Evolutionary conservation across 2,329 filamentous ascomycete genomes (phyloP), one percentile per base, ranked within the genome.

Genomic region (Rutstroemia sp.): DNA sequence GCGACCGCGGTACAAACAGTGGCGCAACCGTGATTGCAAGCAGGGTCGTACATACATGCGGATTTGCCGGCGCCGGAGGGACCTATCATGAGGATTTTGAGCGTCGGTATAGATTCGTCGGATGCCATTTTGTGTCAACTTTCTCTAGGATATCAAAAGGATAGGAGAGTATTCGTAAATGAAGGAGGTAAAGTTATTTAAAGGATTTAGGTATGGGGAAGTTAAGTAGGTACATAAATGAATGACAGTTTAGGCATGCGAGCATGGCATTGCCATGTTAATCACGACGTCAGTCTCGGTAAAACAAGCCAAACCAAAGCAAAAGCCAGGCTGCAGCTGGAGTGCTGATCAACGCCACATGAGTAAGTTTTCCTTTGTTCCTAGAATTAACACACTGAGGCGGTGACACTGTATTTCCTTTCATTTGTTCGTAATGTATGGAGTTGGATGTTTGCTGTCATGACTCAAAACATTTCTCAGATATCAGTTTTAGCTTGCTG

Each of bases 51-150:
- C 37, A 6, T 59, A 54, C 78, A 70, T 52, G 78, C 78, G 42
- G 77, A 79, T 69, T 82, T 81, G 42, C 79, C 79, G 17, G 76
- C 78, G 57, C 78, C 78, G 23, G 77, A 80, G 10, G 78, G 77
- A 12, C 79, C 79, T 67, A 81, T 78, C 63, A 81, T 73, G 53
- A 81, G 68, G 44, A 81, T 72, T 69, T 81, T 81, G 60, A 81
- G 72, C 9, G 75, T 74, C 23, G 75, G 75, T 25, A 78, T 67
- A 19, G 72, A 67, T 59, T 77, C 74, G 61, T 78, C 74, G 42
- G 75, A 76, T 44, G 73, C 70, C 72, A 76, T 75, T 27, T 53
- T 60, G 56, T 58, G 14, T 30, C 16, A n/a, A 45, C 3, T 21
- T 37, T 5, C 34, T 38, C 23, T 44, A 16, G n/a, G 17, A 25